Conservation (phyloP, 139 green algal species). For the Closterium sp. region DNA sequence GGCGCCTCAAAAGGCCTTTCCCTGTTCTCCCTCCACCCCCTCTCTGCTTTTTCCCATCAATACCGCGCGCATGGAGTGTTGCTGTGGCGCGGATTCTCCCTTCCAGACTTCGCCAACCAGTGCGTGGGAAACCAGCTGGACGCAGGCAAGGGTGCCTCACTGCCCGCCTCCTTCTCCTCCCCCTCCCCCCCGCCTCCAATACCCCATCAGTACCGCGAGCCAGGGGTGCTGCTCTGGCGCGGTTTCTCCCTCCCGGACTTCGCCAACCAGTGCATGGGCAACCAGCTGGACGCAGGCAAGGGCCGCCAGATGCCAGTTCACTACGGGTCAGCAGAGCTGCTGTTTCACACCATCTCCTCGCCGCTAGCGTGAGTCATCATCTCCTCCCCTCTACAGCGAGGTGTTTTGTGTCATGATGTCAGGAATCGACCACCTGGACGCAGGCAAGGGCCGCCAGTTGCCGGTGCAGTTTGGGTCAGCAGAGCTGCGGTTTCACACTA, state of each 20-base stretch:
- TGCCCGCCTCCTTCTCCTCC: neutral
- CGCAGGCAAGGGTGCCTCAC: neutral
- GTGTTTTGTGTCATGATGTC: no score
- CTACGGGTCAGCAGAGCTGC: constrained; percentile 74
- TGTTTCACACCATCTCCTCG: constrained; percentile 90
- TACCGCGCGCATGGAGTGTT: neutral
- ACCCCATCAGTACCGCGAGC: constrained; percentile 82
- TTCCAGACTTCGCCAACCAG: constrained; percentile 38
- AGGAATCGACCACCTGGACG: neutral
- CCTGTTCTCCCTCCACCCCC: no score
- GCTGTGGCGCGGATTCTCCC: neutral
- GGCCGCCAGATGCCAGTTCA: constrained; percentile 91
- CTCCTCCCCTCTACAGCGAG: no score
- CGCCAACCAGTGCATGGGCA: constrained; percentile 87
- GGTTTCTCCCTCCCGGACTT: constrained; percentile 80
- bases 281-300: constrained; percentile 71
- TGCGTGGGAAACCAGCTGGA: constrained; percentile 38
- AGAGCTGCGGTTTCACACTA: constrained; percentile 81
- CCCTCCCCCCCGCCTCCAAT: neutral
- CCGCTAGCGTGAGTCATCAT: constrained; percentile 59
- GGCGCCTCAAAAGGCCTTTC: no score
- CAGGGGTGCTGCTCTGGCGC: constrained; percentile 87
- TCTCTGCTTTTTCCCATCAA: neutral
- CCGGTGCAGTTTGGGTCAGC: constrained; percentile 88
- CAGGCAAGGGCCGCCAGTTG: constrained; percentile 80